Evolutionary conservation across 176 grass and related monocot species (phyloP), one percentile per base, ranked within the genome.

Genomic region (Avena sativa): DNA sequence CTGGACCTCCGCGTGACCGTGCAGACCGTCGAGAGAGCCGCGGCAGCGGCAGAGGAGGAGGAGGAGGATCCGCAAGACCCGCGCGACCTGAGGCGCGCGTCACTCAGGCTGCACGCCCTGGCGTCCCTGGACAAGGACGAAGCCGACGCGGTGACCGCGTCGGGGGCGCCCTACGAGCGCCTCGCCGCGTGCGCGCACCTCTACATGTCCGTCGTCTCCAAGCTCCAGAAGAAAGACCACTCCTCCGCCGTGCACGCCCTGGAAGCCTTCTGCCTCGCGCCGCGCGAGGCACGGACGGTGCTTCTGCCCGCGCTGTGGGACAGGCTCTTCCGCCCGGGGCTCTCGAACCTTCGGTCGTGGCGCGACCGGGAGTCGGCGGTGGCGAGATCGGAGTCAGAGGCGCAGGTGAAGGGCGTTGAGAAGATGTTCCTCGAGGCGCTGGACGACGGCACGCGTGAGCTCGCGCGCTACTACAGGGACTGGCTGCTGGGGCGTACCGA

Each of bases 391-490:
- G 50, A 88, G 15, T 36, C 78, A 0, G 81, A 80, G 8, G 79
- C 76, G 2, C 86, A 79, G 32, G 76, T 43, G 6, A 89, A 95
- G 67, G 76, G 86, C 6, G 71, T 95, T 55, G 83, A 88, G 44
- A 84, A 14, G 67, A 73, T 13, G 21, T 95, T 93, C 80, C 23
- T 64, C 0, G 86, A 91, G 28, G 85, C 56, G 6, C 8, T 95
- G 68, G 81, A 98, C 77, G 88, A 75, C 0, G 89, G 92, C 17
- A 95, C 96, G 23, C 79, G 89, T 20, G 28, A 17, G 21, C 62
- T 98, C 69, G 96, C 96, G 53, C 51, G 84, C 74, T 95, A 98
- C 91, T 98, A 98, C 89, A 90, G 86, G 36, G 91, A 95, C n/a
- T 98, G 92, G 96, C 81, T 98, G 8, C 85, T 84, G 20, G 93